Evolutionary conservation across 2,329 filamentous ascomycete species (phyloP).

Genomic region (Diaporthe sp.): DNA sequence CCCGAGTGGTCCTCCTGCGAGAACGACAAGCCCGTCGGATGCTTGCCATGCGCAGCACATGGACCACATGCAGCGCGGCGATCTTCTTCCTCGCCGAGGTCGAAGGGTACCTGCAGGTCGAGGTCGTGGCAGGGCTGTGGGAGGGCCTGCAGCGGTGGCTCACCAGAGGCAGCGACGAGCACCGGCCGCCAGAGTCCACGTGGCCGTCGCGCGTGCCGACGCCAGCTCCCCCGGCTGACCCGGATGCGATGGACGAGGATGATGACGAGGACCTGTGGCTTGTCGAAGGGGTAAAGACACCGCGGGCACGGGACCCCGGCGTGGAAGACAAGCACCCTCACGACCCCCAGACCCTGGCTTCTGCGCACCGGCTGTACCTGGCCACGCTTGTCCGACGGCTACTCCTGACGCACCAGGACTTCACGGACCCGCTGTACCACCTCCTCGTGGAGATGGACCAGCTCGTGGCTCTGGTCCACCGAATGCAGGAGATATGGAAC

Average conservation of each 20-base stretch:
- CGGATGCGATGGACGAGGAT: conserved; percentile 34
- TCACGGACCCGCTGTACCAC: conserved; percentile 72
- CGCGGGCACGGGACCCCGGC: conserved; percentile 27
- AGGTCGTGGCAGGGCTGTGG: conserved; percentile 86
- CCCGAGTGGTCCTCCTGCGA: conserved; percentile 70
- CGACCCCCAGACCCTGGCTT: conserved; percentile 86
- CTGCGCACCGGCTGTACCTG: conserved; percentile 83
- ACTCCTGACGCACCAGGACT: conserved; percentile 71
- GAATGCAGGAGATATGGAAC: conserved; percentile 80
- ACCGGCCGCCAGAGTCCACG: conserved; percentile 36
- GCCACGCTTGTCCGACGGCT: conserved; percentile 73
- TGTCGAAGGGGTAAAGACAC: conserved; percentile 40
- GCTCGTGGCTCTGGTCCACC: conserved; percentile 79
- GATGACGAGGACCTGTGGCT: conserved; percentile 56
- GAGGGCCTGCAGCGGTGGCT: conserved; percentile 84
- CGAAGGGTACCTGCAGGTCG: conserved; percentile 88
- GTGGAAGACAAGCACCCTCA: conserved; percentile 56
- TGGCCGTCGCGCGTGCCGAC: conserved; percentile 23
- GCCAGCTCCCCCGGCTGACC: background rate
- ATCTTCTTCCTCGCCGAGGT: conserved; percentile 91
- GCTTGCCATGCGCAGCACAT: conserved; percentile 80
- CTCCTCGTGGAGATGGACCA: conserved; percentile 82
- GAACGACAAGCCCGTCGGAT: conserved; percentile 72
- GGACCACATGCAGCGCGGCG: conserved; percentile 89
- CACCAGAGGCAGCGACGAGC: conserved; percentile 53